Base-by-base conservation (phyloP, 441 rosid species). In the Manihot esculenta region DNA sequence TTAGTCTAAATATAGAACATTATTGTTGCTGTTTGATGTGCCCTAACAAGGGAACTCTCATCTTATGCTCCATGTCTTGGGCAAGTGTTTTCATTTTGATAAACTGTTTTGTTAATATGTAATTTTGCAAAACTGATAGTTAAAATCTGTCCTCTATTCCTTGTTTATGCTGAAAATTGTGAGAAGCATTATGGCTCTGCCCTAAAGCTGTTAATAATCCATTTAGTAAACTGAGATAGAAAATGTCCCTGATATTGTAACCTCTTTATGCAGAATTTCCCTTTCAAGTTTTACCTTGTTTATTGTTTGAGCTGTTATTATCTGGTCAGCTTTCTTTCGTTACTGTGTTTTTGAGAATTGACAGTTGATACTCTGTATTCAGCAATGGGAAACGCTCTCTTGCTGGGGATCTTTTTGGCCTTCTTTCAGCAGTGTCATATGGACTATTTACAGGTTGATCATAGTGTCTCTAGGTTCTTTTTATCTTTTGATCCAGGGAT, bases 391-490 rank as follows among this genome's bases (percentile, higher is more conserved):
- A 95, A 66, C 92, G 87, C 77, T 88, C 98, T 74, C 87, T 95
- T 79, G 74, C 79, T 49, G 98, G 99, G 57, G 98, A 95, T 87
- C 90, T 95, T 72, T 93, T 88, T 69, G 98, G 99, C 78, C 90
- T 93, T 83, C 90, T 95, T 72, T 95, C 99, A 65, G 99, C 97
- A n/a, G 57, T 93, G 84, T 88, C 85, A 0, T 95, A 95, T 70
- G 98, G 98, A 68, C 81, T 95, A 72, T 95, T 95, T 81, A 95
- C 98, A 74, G 99, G 99, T 93, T 67, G 55, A 81, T 9, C 30
- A 26, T 50, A 2, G 3, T 70, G 58, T 67, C 12, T 56, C 49
- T 47, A 18, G 24, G 14, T 73, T 66, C 9, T 47, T 41, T 23
- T 44, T 44, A 35, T 12, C 45, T 33, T 1, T 68, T 30, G 10